Evolutionary conservation across 2,329 filamentous ascomycete species (phyloP), one percentile per base, ranked within the genome.

Genomic region (Colletotrichum siamense): DNA sequence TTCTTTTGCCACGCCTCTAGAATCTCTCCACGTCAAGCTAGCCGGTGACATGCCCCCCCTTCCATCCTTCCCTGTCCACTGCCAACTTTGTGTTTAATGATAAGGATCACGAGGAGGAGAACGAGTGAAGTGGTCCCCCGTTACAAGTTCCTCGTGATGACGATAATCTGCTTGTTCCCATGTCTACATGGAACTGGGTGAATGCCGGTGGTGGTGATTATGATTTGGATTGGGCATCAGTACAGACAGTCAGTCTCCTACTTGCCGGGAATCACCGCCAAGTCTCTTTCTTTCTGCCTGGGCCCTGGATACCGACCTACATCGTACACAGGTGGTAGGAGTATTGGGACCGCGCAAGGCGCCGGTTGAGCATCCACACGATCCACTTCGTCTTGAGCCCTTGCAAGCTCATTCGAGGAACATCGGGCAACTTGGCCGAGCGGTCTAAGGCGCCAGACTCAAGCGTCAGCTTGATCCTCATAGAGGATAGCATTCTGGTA

Each of bases 361-460:
- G n/a, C 44, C 10, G 10, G 44, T 22, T 26, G 5, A 57, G 22
- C 55, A 69, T 49, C 67, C 34, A 69, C 67, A 24, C 26, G 55
- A 62, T 62, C 55, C 67, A 69, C 67, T 15, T n/a, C 15, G 5
- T 28, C n/a, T 28, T 64, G n/a, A 44, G 13, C 15, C 22, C 32
- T 64, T 10, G n/a, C n/a, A n/a, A 18, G 18, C 7, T 1, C 6
- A 1, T 5, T 2, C 3, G 61, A 64, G 26, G 16, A 64, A 39
- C 24, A 30, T 24, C 7, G 57, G 73, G 73, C 73, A 76, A 76
- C 70, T 76, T 76, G 73, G 73, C 73, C 70, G 73, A 76, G 73
- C 73, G 73, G 73, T 76, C 74, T 76, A 76, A 76, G 74, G 74
- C 74, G 74, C 74, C 74, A 76, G 74, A 76, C 74, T 76, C 74